Evolutionary conservation across 1,139 yeast genomes (phyloP).

Genomic region (Geotrichum phurueaensis): DNA sequence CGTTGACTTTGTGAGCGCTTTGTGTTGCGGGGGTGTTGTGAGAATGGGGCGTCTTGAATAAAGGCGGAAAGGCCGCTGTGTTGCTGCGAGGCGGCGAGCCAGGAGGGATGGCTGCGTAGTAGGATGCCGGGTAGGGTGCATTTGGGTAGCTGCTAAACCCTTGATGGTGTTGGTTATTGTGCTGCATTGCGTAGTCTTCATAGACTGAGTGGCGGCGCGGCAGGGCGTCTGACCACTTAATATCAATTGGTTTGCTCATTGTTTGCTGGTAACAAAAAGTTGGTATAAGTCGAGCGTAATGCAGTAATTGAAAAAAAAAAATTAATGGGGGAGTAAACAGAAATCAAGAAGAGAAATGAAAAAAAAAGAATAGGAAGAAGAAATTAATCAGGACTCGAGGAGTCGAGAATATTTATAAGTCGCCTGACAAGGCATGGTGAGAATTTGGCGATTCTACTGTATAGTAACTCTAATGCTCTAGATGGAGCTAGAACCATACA

Average conservation of each 20-base stretch:
- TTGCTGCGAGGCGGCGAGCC: neutral
- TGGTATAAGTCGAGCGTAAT: too few relatives aligned
- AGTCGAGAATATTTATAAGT: too few relatives aligned
- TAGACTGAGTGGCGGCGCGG: slow-evolving; percentile 6
- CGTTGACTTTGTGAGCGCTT: neutral
- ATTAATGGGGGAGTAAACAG: too few relatives aligned
- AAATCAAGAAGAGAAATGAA: too few relatives aligned
- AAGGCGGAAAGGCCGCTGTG: neutral
- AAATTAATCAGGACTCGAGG: neutral
- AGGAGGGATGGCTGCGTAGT: neutral
- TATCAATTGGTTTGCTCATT: slow-evolving; percentile 6
- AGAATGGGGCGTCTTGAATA: neutral
- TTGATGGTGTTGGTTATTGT: neutral
- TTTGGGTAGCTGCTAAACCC: neutral
- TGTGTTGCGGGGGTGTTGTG: neutral
- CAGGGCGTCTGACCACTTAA: neutral
- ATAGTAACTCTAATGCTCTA: too few relatives aligned
- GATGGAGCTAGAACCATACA: too few relatives aligned
- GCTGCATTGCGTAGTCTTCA: slow-evolving; percentile 2
- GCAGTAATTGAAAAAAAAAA: too few relatives aligned
- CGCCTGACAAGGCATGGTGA: too few relatives aligned
- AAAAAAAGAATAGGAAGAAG: neutral
- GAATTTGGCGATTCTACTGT: too few relatives aligned
- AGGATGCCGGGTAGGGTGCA: neutral
- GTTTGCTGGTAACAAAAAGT: too few relatives aligned